Evolutionary conservation across 2,329 filamentous ascomycete genomes (phyloP).

Genomic region (Calonectria montana): DNA sequence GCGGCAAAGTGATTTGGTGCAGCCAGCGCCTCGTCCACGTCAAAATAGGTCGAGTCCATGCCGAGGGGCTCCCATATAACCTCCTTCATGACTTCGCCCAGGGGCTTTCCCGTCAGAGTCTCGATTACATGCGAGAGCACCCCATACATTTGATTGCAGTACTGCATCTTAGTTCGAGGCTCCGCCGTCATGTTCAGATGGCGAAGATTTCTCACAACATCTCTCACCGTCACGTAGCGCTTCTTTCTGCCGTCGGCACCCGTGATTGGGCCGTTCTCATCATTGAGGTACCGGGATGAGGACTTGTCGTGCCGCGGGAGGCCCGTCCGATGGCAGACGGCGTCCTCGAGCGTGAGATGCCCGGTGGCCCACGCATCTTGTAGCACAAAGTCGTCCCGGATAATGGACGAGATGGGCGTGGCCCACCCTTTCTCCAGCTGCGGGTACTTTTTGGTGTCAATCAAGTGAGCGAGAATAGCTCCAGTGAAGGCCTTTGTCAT

Average conservation of each 20-base stretch:
- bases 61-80: constrained; percentile 58
- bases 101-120: constrained; percentile 48
- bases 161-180: constrained; percentile 58
- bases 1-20: constrained; percentile 49
- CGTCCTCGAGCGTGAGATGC: constrained; percentile 65
- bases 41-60: constrained; percentile 57
- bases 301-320: constrained; percentile 56
- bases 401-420: constrained; percentile 57
- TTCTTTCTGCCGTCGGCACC: constrained; percentile 49
- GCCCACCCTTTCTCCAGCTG: constrained; percentile 54
- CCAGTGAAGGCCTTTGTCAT: constrained; percentile 67
- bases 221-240: constrained; percentile 44
- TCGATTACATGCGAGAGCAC: constrained; percentile 60
- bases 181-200: constrained; percentile 57
- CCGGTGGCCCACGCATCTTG: constrained; percentile 57
- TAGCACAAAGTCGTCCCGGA: constrained; percentile 65
- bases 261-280: constrained; percentile 45
- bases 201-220: constrained; percentile 56
- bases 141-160: constrained; percentile 64
- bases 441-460: constrained; percentile 54
- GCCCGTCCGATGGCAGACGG: constrained; percentile 64
- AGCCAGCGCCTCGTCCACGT: constrained; percentile 39
- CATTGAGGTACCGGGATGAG: constrained; percentile 24
- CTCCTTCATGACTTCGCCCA: constrained; percentile 55
- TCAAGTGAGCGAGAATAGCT: constrained; percentile 60